Evolutionary conservation across 768 basidiomycete species (phyloP), one percentile per base, ranked within the genome.

Genomic region (Russula abietina): DNA sequence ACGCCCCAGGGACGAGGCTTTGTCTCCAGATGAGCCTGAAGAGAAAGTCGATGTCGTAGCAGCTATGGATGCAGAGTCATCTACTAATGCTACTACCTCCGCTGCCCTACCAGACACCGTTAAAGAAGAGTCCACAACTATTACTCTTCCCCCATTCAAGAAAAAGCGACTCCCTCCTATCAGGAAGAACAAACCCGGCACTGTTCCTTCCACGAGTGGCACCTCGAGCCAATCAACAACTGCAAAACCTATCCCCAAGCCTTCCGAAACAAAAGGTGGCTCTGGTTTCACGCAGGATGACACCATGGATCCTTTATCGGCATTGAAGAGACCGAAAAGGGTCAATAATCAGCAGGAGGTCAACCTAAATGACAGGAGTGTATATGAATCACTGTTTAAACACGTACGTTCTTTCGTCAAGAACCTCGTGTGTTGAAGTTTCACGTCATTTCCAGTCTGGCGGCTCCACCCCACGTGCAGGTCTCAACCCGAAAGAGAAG

Each of bases 311-410:
- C 52, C 62, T 17, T 41, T 68, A 30, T 55, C 67, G 9, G 54
- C 50, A 10, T 41, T 68, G 48, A 64, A 62, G 55, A 62, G 61
- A 59, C 66, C 65, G n/a, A 59, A 62, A 50, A 55, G 64, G 41
- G 57, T 66, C 33, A 57, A 51, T n/a, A 58, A 60, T 22, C 55
- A 56, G 30, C 61, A 61, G 26, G 69, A 70, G 43, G 62, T 70
- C 39, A 67, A 70, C 62, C 49, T 70, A 8, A 67, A 58, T 41
- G 61, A 69, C 55, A 64, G n/a, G 60, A 61, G 63, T 28, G 64
- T 69, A 12, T 70, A 69, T 26, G 62, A 59, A 45, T 62, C 66
- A 26, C 57, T 70, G 39, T 69, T 70, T 49, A 70, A 70, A 54
- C 32, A 61, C 36, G 69, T 70, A 54, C 39, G 69, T 67, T 17